These are phyloP conservation scores for Crithidia sp. DNA, from an alignment of 208 protist genomes.

Conservation along the genomic window DNA sequence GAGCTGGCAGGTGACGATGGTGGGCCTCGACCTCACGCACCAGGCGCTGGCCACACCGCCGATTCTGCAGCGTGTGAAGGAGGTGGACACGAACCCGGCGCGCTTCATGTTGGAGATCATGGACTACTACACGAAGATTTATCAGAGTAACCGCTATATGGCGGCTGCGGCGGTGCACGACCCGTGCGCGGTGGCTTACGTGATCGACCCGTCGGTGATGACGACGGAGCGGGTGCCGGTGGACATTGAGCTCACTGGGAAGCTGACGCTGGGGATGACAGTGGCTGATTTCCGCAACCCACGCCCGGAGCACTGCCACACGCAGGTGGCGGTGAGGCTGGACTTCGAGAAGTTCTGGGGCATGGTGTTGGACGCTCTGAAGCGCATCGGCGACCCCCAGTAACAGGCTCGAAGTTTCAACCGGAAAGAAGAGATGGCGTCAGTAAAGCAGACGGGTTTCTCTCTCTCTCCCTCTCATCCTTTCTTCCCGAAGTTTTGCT, in stretches of 20 bases:
- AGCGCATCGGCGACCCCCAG: slow-evolving; percentile 53
- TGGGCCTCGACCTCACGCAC: slow-evolving; percentile 84
- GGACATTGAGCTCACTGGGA: slow-evolving; percentile 55
- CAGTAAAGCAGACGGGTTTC: too few species aligned
- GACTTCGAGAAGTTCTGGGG: slow-evolving; percentile 77
- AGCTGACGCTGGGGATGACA: slow-evolving; percentile 61
- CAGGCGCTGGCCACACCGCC: slow-evolving; percentile 60
- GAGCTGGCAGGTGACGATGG: slow-evolving; percentile 71
- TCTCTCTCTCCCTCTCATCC: neutral
- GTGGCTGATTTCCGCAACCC: slow-evolving; percentile 56
- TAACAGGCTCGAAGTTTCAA: slow-evolving; percentile 13
- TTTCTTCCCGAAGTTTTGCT: neutral
- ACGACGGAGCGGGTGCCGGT: slow-evolving; percentile 52
- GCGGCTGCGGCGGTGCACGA: slow-evolving; percentile 62
- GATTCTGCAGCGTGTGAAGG: slow-evolving; percentile 47
- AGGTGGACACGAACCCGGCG: slow-evolving; percentile 41
- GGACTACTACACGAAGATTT: slow-evolving; percentile 61
- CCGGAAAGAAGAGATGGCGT: too few species aligned
- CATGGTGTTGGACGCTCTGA: slow-evolving; percentile 63
- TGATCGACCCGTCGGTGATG: slow-evolving; percentile 72
- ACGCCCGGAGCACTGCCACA: slow-evolving; percentile 50
- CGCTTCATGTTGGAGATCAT: slow-evolving; percentile 53
- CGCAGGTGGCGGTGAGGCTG: slow-evolving; percentile 63
- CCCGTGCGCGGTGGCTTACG: slow-evolving; percentile 78
- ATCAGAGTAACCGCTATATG: slow-evolving; percentile 35